Conservation (phyloP, 805 yeast species). For the Millerago galiae region DNA sequence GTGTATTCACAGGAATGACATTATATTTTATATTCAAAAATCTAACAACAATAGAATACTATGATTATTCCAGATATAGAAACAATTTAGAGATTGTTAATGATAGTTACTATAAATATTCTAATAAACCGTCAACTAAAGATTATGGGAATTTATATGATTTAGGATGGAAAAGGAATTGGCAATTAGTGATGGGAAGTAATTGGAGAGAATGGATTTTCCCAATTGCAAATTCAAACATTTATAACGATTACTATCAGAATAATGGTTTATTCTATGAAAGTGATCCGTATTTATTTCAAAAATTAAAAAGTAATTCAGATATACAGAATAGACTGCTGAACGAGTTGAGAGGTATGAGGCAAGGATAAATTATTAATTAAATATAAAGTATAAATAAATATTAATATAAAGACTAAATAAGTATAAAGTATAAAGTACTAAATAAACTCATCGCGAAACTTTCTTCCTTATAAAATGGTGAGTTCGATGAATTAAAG, state of each 20-base stretch:
- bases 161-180: slow-evolving; percentile 57
- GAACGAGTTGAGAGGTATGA: slow-evolving; percentile 4
- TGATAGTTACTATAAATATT: slow-evolving; percentile 30
- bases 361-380: too few relatives aligned
- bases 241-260: slow-evolving; percentile 24
- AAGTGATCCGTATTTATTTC: slow-evolving; percentile 37
- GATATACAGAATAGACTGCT: slow-evolving; percentile 35
- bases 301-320: slow-evolving; percentile 34
- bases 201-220: slow-evolving; percentile 62
- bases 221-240: slow-evolving; percentile 38
- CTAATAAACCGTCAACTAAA: slow-evolving; percentile 35
- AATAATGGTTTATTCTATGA: slow-evolving; percentile 48
- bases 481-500: not conserved
- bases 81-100: slow-evolving; percentile 32
- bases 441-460: too few relatives aligned
- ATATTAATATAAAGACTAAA: too few relatives aligned
- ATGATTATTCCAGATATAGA: slow-evolving; percentile 44
- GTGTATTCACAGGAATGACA: slow-evolving; percentile 50
- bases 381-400: too few relatives aligned
- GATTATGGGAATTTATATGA: slow-evolving; percentile 67
- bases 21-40: slow-evolving; percentile 55
- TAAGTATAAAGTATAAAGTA: too few relatives aligned
- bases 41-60: slow-evolving; percentile 76
- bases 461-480: not conserved
- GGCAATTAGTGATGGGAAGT: slow-evolving; percentile 70